phyloP scores from a whole-genome alignment of 495 filamentous ascomycete genomes.

The Podospora tetraspora region DNA sequence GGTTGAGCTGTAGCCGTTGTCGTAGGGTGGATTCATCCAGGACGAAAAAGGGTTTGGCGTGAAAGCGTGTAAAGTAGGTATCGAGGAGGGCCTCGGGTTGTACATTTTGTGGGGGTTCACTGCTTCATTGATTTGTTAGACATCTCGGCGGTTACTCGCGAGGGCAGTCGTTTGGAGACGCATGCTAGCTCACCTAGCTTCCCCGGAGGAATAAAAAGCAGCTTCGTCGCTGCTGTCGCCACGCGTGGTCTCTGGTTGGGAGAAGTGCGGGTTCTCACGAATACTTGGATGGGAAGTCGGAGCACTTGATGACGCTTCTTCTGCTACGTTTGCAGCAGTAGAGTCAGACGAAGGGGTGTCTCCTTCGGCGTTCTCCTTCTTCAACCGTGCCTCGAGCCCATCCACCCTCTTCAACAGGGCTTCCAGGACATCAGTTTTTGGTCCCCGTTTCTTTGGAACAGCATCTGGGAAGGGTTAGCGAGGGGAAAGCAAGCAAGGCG shows the following conservation, averaged over 20 bases:
- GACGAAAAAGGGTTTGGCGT: conserved; percentile 73
- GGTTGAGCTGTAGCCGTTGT: conserved; percentile 59
- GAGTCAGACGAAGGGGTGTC: conserved; percentile 40
- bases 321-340: conserved; percentile 10
- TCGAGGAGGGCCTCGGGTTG: conserved; percentile 62
- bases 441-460: conserved; percentile 80
- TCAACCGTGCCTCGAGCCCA: conserved; percentile 71
- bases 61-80: conserved; percentile 68
- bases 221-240: conserved; percentile 15
- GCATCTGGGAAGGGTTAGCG: conserved; percentile 52
- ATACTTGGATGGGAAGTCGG: conserved; percentile 6
- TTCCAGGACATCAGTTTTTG: conserved; percentile 83
- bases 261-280: conserved; percentile 1
- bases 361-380: conserved; percentile 52
- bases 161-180: not conserved
- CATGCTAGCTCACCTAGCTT: conserved; percentile 9
- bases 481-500: not conserved
- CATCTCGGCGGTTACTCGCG: not conserved
- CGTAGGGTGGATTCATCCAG: conserved; percentile 67
- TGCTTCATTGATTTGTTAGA: conserved; percentile 3
- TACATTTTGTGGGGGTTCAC: conserved; percentile 38
- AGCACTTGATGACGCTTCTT: conserved; percentile 17
- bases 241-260: not conserved
- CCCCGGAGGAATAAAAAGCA: conserved; percentile 12
- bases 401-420: conserved; percentile 78